phyloP scores from a whole-genome alignment of 2,329 filamentous ascomycete genomes.

The Dactylellina parvicollis region DNA sequence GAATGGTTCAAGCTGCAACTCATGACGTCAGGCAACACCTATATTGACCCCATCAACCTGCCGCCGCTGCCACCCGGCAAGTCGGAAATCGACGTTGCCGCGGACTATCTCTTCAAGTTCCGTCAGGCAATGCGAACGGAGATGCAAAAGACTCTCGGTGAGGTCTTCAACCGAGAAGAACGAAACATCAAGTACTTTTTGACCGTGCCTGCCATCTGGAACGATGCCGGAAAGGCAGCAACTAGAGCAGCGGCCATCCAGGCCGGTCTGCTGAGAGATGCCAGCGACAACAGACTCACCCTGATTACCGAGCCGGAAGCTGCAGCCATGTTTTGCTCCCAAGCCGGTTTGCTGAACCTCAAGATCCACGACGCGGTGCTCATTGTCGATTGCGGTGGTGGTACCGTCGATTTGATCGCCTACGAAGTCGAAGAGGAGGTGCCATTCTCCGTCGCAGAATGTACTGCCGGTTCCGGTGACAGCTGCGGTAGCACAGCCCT shows the following conservation, averaged over 20 bases:
- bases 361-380: constrained; percentile 99
- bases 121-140: constrained; percentile 96
- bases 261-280: constrained; percentile 93
- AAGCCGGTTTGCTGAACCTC: constrained; percentile 92
- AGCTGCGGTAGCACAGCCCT: constrained; percentile 98
- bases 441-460: constrained; percentile 95
- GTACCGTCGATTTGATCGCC: constrained; percentile 97
- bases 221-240: constrained; percentile 96
- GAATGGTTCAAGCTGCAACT: constrained; percentile 99
- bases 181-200: constrained; percentile 97
- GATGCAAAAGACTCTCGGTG: constrained; percentile 92
- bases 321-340: constrained; percentile 95
- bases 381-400: constrained; percentile 97
- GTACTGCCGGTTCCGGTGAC: constrained; percentile 95
- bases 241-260: constrained; percentile 96
- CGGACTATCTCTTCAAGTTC: constrained; percentile 98
- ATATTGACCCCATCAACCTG: constrained; percentile 98
- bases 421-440: constrained; percentile 98
- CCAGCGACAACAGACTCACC: constrained; percentile 96
- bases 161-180: constrained; percentile 98
- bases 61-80: constrained; percentile 96
- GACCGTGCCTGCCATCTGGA: constrained; percentile 99
- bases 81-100: constrained; percentile 98
- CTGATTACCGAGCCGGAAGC: constrained; percentile 96
- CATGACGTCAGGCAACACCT: constrained; percentile 98